Percentiles rank a stretch among this genome's conserved stretches.
Evolutionary conservation across 257 asterid species (phyloP).

Genomic region (Nyctanthes arbortristis): DNA sequence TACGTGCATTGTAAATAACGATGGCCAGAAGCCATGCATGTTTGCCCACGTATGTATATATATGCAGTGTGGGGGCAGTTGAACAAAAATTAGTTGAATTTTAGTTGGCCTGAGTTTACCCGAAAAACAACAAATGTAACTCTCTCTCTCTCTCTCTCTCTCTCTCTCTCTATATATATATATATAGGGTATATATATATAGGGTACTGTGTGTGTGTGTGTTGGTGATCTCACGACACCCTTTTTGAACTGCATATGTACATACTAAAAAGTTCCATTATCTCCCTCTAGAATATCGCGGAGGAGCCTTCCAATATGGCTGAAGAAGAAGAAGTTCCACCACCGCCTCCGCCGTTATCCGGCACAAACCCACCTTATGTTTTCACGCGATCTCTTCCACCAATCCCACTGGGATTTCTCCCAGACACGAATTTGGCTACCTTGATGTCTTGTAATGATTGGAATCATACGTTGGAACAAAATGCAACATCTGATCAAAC

Average conservation of each 20-base stretch:
- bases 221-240: background rate
- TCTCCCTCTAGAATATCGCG: constrained; percentile 23
- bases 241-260: constrained; percentile 6
- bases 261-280: background rate
- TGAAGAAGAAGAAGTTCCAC: constrained; percentile 16
- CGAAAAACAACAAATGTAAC: background rate
- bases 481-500: background rate
- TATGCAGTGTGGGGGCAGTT: constrained; percentile 34
- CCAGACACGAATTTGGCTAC: constrained; percentile 15
- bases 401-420: constrained; percentile 3
- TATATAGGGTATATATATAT: no score
- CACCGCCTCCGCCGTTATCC: constrained; percentile 2
- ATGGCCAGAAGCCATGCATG: constrained; percentile 20
- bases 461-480: background rate
- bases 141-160: background rate
- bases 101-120: constrained; percentile 42
- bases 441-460: constrained; percentile 7
- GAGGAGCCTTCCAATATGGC: constrained; percentile 34
- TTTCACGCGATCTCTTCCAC: constrained; percentile 10
- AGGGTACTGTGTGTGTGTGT: background rate
- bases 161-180: no score
- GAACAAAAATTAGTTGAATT: constrained; percentile 52
- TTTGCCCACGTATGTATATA: constrained; percentile 11
- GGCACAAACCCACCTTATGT: background rate
- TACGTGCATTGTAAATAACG: constrained; percentile 39